These are phyloP conservation scores for Mortierella antarctica DNA, from an alignment of 192 early-diverging fungal species.

Conservation along the genomic window DNA sequence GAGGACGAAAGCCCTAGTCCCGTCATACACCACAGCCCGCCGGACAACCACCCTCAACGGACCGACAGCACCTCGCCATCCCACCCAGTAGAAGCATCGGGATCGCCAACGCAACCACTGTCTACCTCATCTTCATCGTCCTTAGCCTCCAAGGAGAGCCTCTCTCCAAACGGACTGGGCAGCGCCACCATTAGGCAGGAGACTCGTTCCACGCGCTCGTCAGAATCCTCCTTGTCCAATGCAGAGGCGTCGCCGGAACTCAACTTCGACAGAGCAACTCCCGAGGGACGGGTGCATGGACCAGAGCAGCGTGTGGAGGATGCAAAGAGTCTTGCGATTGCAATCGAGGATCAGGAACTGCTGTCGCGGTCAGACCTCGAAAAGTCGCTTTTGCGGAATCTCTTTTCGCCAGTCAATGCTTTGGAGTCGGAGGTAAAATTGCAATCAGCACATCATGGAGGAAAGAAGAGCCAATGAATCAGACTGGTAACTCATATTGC, in stretches of 20 bases:
- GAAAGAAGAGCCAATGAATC: not conserved
- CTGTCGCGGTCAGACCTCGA: slow-evolving; percentile 45
- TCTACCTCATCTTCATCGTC: slow-evolving; percentile 2
- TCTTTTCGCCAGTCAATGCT: slow-evolving; percentile 22
- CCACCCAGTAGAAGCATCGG: not conserved
- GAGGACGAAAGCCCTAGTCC: not conserved
- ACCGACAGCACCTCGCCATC: not conserved
- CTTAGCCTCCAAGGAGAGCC: not conserved
- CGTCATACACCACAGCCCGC: not conserved
- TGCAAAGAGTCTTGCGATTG: slow-evolving; percentile 35
- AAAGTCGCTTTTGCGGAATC: slow-evolving; percentile 28
- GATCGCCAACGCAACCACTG: not conserved
- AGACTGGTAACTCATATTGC: too few species aligned
- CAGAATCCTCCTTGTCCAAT: not conserved
- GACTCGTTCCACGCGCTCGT: not conserved
- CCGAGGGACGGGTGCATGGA: not conserved
- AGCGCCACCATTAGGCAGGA: not conserved
- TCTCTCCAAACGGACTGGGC: not conserved
- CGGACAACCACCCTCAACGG: not conserved
- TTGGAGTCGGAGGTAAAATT: slow-evolving; percentile 30
- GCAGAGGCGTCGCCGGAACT: not conserved
- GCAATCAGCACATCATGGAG: not conserved
- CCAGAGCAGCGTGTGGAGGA: slow-evolving; percentile 18
- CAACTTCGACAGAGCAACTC: not conserved
- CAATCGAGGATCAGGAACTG: slow-evolving; percentile 29